Evolutionary conservation across 192 early-diverging fungal species (phyloP).

Genomic region (Lobosporangium transversale): DNA sequence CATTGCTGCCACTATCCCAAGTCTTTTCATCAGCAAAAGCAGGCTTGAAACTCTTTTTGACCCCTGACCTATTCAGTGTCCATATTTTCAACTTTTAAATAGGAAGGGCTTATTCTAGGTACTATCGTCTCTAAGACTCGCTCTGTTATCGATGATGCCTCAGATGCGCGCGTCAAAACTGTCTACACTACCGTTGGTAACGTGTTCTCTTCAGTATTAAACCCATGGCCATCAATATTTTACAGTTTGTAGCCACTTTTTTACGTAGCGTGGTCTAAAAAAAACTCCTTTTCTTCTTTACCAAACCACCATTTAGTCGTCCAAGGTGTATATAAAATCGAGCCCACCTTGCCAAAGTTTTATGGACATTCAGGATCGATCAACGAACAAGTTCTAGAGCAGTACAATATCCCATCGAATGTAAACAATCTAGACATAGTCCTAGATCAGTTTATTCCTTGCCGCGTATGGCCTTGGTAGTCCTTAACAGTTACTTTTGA

Average conservation of each 20-base stretch:
- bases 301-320: conserved; percentile 18
- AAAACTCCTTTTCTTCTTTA: background rate
- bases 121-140: conserved; percentile 27
- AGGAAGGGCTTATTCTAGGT: conserved; percentile 48
- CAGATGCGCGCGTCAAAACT: conserved; percentile 31
- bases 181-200: conserved; percentile 37
- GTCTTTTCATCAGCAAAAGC: background rate
- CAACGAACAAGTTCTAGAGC: conserved; percentile 21
- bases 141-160: conserved; percentile 39
- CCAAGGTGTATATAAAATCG: conserved; percentile 43
- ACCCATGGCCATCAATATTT: background rate
- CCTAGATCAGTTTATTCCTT: background rate
- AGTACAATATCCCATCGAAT: conserved; percentile 42
- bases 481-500: too few species aligned
- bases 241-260: too few species aligned
- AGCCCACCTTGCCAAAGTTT: conserved; percentile 45
- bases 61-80: background rate
- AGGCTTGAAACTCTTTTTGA: background rate
- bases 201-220: background rate
- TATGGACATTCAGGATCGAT: conserved; percentile 39
- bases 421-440: too few species aligned
- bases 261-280: too few species aligned
- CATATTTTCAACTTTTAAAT: background rate
- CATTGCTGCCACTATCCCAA: background rate
- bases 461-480: background rate